These are phyloP conservation scores for Allium sativum DNA, from an alignment of 106 monocot species.

Conservation along the genomic window DNA sequence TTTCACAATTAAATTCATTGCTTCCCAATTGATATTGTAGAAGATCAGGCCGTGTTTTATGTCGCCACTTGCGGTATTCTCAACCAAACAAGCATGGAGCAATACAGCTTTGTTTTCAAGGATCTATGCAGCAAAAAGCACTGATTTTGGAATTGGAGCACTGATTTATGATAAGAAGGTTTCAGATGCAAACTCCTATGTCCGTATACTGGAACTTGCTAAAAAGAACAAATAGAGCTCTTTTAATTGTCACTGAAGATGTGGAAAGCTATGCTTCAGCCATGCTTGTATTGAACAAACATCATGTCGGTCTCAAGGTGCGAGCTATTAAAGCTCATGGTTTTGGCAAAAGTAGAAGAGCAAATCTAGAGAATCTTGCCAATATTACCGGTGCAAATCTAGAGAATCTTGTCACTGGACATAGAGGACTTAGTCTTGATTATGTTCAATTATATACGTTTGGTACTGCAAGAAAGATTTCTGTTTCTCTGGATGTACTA, in stretches of 20 bases:
- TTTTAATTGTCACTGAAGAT: conserved; percentile 86
- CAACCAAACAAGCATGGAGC: no score
- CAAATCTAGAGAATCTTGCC: conserved; percentile 87
- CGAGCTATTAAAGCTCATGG: conserved; percentile 93
- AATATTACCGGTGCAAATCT: conserved; percentile 54
- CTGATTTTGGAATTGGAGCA: no score
- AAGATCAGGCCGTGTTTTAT: no score
- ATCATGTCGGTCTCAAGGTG: conserved; percentile 77
- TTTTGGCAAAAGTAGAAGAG: conserved; percentile 87
- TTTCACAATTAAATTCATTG: no score
- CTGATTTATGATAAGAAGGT: conserved; percentile 89
- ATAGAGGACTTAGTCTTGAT: conserved; percentile 57
- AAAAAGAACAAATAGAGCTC: conserved; percentile 55
- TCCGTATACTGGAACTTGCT: conserved; percentile 59
- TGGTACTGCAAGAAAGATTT: conserved; percentile 88
- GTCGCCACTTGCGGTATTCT: no score
- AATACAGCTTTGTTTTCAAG: no score
- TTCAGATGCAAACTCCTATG: conserved; percentile 45
- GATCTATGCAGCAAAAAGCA: no score
- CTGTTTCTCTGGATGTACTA: conserved; percentile 76
- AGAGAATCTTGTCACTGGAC: conserved; percentile 66
- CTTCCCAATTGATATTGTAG: no score
- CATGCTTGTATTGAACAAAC: conserved; percentile 75
- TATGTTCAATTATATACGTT: conserved; percentile 74
- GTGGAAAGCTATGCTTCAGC: conserved; percentile 64